These are phyloP conservation scores for Coemansia sp. DNA, from an alignment of 192 early-diverging fungal species.

Conservation along the genomic window DNA sequence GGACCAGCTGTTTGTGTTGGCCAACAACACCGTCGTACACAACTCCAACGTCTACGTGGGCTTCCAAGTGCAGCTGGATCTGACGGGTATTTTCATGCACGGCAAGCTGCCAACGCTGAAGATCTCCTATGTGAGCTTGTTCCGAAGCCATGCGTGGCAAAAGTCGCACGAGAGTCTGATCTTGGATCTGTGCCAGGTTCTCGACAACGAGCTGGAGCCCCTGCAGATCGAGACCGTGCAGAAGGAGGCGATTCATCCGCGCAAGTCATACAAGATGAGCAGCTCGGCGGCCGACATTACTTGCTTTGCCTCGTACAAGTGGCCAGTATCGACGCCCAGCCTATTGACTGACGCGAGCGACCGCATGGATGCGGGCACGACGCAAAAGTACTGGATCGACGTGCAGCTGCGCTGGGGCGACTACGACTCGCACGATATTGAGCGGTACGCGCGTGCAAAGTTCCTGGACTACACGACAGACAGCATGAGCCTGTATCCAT, in stretches of 20 bases:
- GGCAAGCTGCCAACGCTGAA: slow-evolving; percentile 99
- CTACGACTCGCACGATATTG: slow-evolving; percentile 99
- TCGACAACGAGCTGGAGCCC: slow-evolving; percentile 97
- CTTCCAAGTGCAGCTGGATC: slow-evolving; percentile 99
- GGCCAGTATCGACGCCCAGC: slow-evolving; percentile 96
- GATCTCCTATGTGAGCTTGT: slow-evolving; percentile 98
- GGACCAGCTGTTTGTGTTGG: slow-evolving; percentile 56
- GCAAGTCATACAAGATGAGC: slow-evolving; percentile 99
- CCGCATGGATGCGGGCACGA: slow-evolving; percentile 95
- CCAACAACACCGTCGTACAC: slow-evolving; percentile 48
- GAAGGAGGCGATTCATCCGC: slow-evolving; percentile 98
- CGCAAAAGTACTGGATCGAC: slow-evolving; percentile 98
- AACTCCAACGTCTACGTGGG: slow-evolving; percentile 97
- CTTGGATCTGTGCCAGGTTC: slow-evolving; percentile 87
- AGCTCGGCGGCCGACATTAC: slow-evolving; percentile 90
- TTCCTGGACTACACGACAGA: slow-evolving; percentile 98
- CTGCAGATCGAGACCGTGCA: slow-evolving; percentile 98
- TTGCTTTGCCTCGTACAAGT: slow-evolving; percentile 96
- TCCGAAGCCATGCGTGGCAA: slow-evolving; percentile 99
- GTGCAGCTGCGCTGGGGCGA: slow-evolving; percentile 98
- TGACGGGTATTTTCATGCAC: slow-evolving; percentile 99
- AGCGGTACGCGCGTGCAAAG: slow-evolving; percentile 97
- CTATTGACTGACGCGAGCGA: slow-evolving; percentile 92
- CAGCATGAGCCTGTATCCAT: slow-evolving; percentile 99
- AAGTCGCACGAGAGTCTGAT: slow-evolving; percentile 91